These are phyloP conservation scores for Canavalia ensiformis DNA, from an alignment of 306 rosid species.

Conservation along the genomic window DNA sequence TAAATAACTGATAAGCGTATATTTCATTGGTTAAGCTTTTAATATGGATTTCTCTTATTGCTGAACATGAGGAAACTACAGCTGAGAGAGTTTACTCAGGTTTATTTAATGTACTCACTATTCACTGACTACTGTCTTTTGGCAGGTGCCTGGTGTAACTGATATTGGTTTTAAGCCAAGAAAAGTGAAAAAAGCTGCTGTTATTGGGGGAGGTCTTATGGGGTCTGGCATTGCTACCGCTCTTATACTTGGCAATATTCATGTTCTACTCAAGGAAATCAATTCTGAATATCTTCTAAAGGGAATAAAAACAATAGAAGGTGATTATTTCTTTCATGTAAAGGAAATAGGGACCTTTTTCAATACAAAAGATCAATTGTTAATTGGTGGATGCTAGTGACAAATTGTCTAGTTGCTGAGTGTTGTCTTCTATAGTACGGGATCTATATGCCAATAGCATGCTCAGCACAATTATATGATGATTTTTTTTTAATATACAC, in stretches of 20 bases:
- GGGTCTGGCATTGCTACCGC: constrained; percentile 99
- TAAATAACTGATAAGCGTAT: constrained; percentile 4
- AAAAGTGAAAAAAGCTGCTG: constrained; percentile 84
- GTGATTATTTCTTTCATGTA: constrained; percentile 52
- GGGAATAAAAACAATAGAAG: constrained; percentile 80
- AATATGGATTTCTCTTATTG: constrained; percentile 32
- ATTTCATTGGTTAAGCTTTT: constrained; percentile 30
- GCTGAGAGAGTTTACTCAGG: neutral
- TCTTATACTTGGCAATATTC: constrained; percentile 74
- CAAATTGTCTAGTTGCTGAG: constrained; percentile 1
- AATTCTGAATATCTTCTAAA: constrained; percentile 80
- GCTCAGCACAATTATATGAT: constrained; percentile 8
- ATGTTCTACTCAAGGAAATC: constrained; percentile 88
- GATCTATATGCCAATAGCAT: constrained; percentile 23
- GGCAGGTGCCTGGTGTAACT: constrained; percentile 91
- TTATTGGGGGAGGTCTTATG: constrained; percentile 99
- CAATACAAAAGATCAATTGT: neutral
- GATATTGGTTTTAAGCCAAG: constrained; percentile 94
- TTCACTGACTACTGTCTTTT: constrained; percentile 27
- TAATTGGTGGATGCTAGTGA: constrained; percentile 11
- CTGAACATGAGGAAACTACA: constrained; percentile 29
- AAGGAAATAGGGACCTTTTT: constrained; percentile 8
- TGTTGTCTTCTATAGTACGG: constrained; percentile 16
- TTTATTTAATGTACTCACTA: constrained; percentile 28
- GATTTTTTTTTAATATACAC: neutral